These are phyloP conservation scores for Aureobasidium lini DNA, from an alignment of 2,329 filamentous ascomycete species.

Conservation along the genomic window DNA sequence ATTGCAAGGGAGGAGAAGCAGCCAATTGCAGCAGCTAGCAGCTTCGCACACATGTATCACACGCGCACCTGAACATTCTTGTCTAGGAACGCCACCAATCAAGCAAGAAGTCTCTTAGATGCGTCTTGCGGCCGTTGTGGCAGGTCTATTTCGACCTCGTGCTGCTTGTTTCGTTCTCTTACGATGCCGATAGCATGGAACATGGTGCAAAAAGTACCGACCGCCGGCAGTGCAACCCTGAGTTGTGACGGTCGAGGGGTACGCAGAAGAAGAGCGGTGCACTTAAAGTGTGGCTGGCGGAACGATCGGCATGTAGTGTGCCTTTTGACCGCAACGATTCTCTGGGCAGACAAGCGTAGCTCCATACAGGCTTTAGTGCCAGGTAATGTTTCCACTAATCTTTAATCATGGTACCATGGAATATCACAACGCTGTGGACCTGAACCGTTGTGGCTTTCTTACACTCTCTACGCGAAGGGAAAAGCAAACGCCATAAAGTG, in stretches of 20 bases:
- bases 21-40: not conserved
- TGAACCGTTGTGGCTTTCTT: not conserved
- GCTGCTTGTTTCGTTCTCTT: not conserved
- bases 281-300: constrained; percentile 12
- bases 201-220: constrained; percentile 10
- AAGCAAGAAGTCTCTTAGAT: not conserved
- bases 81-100: constrained; percentile 1
- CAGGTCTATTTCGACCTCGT: not conserved
- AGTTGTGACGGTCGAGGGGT: not conserved
- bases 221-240: constrained; percentile 9
- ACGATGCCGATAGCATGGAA: not conserved
- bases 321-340: constrained; percentile 10
- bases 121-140: not conserved
- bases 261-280: not conserved
- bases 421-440: constrained; percentile 1
- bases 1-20: not conserved
- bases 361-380: not conserved
- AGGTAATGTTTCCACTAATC: constrained; percentile 8
- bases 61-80: not conserved
- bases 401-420: constrained; percentile 6
- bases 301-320: constrained; percentile 12
- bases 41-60: constrained; percentile 4
- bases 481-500: constrained; percentile 9
- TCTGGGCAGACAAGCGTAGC: constrained; percentile 6
- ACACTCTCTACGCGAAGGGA: constrained; percentile 3